A percentile compares a stretch with the other conserved stretches of the same genome.
Evolutionary conservation across 2,329 filamentous ascomycete genomes (phyloP).

Genomic region (Sclerotiophoma versabilis): DNA sequence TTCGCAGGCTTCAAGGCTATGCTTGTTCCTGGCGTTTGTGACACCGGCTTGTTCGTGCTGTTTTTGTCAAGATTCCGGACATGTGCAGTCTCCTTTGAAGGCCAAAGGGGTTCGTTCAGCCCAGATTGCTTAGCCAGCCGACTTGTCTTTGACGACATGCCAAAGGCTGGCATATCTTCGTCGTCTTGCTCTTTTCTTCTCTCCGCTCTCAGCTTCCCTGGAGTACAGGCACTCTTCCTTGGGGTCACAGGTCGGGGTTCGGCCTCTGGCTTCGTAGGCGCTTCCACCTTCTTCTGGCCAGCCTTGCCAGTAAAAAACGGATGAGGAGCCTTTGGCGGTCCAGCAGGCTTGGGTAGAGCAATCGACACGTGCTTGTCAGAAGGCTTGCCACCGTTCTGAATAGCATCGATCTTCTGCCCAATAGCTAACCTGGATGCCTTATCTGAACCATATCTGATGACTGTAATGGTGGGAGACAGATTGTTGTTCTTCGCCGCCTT

Average conservation of each 20-base stretch:
- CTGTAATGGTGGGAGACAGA: conserved; percentile 55
- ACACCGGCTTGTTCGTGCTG: neutral
- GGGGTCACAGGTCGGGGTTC: conserved; percentile 25
- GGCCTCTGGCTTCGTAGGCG: conserved; percentile 19
- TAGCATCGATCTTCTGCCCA: conserved; percentile 68
- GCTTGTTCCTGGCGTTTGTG: neutral
- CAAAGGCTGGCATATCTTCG: conserved; percentile 28
- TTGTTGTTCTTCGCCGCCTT: conserved; percentile 27
- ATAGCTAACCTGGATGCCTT: conserved; percentile 56
- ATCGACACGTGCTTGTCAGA: conserved; percentile 25
- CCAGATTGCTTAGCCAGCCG: conserved; percentile 67
- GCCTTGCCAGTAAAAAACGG: conserved; percentile 73
- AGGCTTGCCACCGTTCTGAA: conserved; percentile 57
- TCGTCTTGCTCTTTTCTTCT: conserved; percentile 30
- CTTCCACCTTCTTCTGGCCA: conserved; percentile 30
- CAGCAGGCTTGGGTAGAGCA: conserved; percentile 36
- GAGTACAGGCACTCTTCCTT: conserved; percentile 53
- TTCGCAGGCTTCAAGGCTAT: conserved; percentile 35
- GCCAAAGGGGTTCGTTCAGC: conserved; percentile 73
- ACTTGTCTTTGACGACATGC: conserved; percentile 23
- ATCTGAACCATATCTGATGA: conserved; percentile 66
- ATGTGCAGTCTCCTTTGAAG: conserved; percentile 64
- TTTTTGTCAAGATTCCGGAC: conserved; percentile 37
- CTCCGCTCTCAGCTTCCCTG: conserved; percentile 55
- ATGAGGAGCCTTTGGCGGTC: conserved; percentile 61